These are phyloP conservation scores for Russula lepida DNA, from an alignment of 768 basidiomycete genomes.

Conservation along the genomic window DNA sequence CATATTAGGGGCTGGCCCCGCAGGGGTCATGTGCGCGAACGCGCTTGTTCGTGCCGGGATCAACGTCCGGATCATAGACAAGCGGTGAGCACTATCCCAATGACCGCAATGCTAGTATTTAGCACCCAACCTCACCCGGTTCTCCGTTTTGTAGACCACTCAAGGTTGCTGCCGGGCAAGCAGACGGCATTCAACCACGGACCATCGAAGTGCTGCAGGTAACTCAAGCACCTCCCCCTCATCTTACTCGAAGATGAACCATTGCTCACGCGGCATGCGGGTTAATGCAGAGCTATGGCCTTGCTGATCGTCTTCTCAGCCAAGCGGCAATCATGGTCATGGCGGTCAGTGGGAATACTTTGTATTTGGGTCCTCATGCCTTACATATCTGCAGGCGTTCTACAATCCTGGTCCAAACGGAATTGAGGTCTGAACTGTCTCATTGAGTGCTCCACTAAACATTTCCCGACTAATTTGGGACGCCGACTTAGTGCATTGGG, in stretches of 20 bases:
- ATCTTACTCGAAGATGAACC: no score
- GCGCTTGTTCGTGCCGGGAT: constrained; percentile 50
- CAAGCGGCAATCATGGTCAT: constrained; percentile 65
- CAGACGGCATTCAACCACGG: constrained; percentile 48
- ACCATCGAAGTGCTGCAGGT: constrained; percentile 47
- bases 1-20: constrained; percentile 52
- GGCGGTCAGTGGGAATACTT: constrained; percentile 38
- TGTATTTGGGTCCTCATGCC: background rate
- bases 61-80: constrained; percentile 51
- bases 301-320: constrained; percentile 52
- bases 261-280: background rate
- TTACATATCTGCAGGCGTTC: constrained; percentile 45
- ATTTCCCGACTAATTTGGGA: background rate
- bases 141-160: constrained; percentile 24
- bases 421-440: constrained; percentile 42
- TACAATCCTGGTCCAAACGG: constrained; percentile 56
- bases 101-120: background rate
- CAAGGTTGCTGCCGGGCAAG: constrained; percentile 40
- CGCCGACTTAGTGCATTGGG: constrained; percentile 42
- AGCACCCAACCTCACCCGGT: background rate
- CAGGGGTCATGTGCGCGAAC: constrained; percentile 63
- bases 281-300: constrained; percentile 57
- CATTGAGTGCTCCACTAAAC: background rate
- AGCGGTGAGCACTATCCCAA: constrained; percentile 31
- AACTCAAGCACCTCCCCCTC: background rate